These are phyloP conservation scores for Penicillium angulare DNA, from an alignment of 495 filamentous ascomycete species.

Conservation along the genomic window DNA sequence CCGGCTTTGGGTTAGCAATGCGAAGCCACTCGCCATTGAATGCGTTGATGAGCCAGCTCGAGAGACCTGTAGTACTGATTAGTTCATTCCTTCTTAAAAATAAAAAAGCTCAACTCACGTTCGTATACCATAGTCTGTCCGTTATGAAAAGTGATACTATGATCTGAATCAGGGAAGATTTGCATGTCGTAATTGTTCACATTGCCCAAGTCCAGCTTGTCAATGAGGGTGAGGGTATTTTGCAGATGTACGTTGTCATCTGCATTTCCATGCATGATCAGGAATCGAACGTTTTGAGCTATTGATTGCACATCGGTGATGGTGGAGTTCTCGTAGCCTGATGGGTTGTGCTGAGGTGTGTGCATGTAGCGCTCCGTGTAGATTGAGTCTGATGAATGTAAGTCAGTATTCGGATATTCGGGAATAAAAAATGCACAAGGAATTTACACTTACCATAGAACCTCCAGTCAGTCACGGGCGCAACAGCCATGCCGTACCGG, in stretches of 20 bases:
- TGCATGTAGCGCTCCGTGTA: constrained; percentile 98
- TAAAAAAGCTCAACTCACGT: constrained; percentile 57
- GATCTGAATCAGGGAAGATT: constrained; percentile 94
- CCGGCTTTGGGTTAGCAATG: constrained; percentile 65
- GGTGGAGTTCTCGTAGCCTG: constrained; percentile 72
- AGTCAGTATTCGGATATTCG: neutral
- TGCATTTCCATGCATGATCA: constrained; percentile 90
- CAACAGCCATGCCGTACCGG: constrained; percentile 95
- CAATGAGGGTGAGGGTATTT: constrained; percentile 81
- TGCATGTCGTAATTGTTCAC: constrained; percentile 97
- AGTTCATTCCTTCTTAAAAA: constrained; percentile 8
- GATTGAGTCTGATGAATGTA: constrained; percentile 63
- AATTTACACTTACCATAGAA: constrained; percentile 68
- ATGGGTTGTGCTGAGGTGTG: constrained; percentile 75
- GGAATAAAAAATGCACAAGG: neutral
- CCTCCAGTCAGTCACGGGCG: constrained; percentile 95
- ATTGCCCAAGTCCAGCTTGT: constrained; percentile 77
- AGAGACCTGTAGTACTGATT: constrained; percentile 59
- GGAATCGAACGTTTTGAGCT: constrained; percentile 72
- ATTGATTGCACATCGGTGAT: constrained; percentile 72
- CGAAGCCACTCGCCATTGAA: constrained; percentile 96
- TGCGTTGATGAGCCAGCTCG: constrained; percentile 92
- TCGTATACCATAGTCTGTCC: constrained; percentile 92
- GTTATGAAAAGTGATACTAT: constrained; percentile 93
- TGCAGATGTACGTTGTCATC: constrained; percentile 98